Evolutionary conservation across 2,329 filamentous ascomycete species (phyloP).

Genomic region (Amphichorda felina): DNA sequence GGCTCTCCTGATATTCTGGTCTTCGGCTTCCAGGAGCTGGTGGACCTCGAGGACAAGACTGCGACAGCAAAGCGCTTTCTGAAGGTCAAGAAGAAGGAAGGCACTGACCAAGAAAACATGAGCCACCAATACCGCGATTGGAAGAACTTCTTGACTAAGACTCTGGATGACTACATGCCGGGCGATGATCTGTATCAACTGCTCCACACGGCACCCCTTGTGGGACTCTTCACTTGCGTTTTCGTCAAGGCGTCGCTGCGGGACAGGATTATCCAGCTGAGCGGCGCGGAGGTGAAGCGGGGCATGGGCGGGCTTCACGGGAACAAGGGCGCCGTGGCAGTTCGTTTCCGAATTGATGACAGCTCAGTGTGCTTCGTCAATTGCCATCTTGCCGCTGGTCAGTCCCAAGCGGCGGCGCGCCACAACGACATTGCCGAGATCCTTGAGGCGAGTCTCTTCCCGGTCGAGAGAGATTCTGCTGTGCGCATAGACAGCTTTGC

Average conservation of each 20-base stretch:
- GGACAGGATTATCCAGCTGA: conserved; percentile 64
- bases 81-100: conserved; percentile 79
- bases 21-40: conserved; percentile 97
- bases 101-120: conserved; percentile 79
- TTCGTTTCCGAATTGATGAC: conserved; percentile 90
- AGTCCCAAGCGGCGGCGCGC: conserved; percentile 77
- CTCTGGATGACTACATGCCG: conserved; percentile 75
- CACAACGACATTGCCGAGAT: conserved; percentile 91
- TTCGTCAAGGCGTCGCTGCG: conserved; percentile 79
- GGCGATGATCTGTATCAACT: conserved; percentile 68
- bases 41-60: conserved; percentile 94
- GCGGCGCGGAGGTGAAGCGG: conserved; percentile 78
- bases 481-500: conserved; percentile 68
- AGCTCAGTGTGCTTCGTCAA: conserved; percentile 94
- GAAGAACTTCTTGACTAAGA: conserved; percentile 77
- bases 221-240: conserved; percentile 90
- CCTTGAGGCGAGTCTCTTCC: conserved; percentile 67
- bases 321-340: conserved; percentile 87
- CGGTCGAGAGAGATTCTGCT: conserved; percentile 54
- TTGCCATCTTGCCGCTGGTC: conserved; percentile 90
- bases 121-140: conserved; percentile 95
- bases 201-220: conserved; percentile 74
- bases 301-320: conserved; percentile 93
- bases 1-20: conserved; percentile 79
- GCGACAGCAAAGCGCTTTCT: conserved; percentile 93